Evolutionary conservation across 2,329 filamentous ascomycete genomes (phyloP), one percentile per base, ranked within the genome.

Genomic region (Verticillium nonalfalfae): DNA sequence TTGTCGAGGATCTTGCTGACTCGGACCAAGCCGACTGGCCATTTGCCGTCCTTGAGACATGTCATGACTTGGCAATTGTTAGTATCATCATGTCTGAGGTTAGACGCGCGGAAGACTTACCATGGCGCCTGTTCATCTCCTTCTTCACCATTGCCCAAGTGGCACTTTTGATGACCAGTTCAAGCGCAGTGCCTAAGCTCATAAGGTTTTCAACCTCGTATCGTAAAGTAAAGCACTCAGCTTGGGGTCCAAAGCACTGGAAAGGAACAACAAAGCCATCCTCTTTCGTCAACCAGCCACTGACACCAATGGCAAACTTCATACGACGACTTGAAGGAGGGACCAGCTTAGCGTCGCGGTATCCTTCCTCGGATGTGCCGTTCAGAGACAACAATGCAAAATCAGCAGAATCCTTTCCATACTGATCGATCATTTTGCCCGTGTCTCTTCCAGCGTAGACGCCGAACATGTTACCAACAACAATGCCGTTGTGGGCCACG

Each of bases 381-480:
- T 86, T 85, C 15, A 96, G 79, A 0, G 92, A 90, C 11, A 97
- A 75, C 68, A 98, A 91, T 0, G 86, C 91, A 73, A 97, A 96
- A 70, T 98, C 93, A 68, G 91, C 87, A 15, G 98, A 88, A 66
- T 97, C 92, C 67, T 87, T 87, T 11, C 90, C 85, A 72, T 96
- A 96, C n/a, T 88, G 82, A 66, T 97, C 91, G 81, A 97, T 90
- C 81, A 93, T 91, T 72, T 93, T 89, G 59, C 88, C 86, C 0
- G 90, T 90, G 81, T 96, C 93, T 39, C 88, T 85, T 1, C 89
- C 87, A 54, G 90, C 90, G 71, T 96, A 97, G n/a, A 95, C 91
- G 9, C 95, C 95, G 70, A 98, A 97, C 45, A 98, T 78, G 40
- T 90, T 86, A 15, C 93, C 94, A 35, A 97, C 89, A 52, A 93